These are phyloP conservation scores for Kwoniella sp. DNA, from an alignment of 768 basidiomycete species.

Conservation along the genomic window DNA sequence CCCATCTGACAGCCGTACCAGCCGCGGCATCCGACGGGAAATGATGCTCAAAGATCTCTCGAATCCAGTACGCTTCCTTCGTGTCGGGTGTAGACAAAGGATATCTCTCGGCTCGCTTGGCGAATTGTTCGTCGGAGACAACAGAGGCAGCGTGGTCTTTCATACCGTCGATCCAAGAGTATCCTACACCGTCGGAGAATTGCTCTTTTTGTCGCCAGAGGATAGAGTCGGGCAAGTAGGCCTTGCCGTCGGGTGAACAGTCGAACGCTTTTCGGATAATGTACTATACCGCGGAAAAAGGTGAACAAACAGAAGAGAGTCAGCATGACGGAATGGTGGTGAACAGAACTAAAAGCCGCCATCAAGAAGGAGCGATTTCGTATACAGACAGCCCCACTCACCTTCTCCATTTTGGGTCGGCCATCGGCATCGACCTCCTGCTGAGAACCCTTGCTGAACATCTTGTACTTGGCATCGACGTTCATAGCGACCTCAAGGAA, in stretches of 20 bases:
- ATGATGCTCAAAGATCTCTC: slow-evolving; percentile 83
- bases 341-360: no score
- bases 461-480: slow-evolving; percentile 81
- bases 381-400: slow-evolving; percentile 46
- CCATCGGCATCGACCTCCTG: slow-evolving; percentile 83
- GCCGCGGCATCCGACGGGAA: slow-evolving; percentile 87
- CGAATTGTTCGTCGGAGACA: slow-evolving; percentile 81
- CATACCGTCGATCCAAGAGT: slow-evolving; percentile 98
- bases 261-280: slow-evolving; percentile 96
- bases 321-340: neutral
- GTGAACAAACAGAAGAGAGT: neutral
- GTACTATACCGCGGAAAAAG: slow-evolving; percentile 63
- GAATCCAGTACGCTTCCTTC: slow-evolving; percentile 92
- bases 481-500: slow-evolving; percentile 95
- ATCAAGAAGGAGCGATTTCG: neutral
- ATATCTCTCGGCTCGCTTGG: slow-evolving; percentile 73
- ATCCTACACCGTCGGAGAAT: slow-evolving; percentile 97
- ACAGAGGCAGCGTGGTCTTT: slow-evolving; percentile 77
- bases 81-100: slow-evolving; percentile 81
- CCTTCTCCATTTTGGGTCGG: slow-evolving; percentile 93
- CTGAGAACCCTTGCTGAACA: slow-evolving; percentile 76
- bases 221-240: slow-evolving; percentile 90
- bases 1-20: slow-evolving; percentile 88
- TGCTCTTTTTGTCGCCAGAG: slow-evolving; percentile 99
- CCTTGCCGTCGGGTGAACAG: slow-evolving; percentile 71